Base-by-base conservation (phyloP, 1,284 basidiomycete genomes). In the Ceratobasidium sp. region DNA sequence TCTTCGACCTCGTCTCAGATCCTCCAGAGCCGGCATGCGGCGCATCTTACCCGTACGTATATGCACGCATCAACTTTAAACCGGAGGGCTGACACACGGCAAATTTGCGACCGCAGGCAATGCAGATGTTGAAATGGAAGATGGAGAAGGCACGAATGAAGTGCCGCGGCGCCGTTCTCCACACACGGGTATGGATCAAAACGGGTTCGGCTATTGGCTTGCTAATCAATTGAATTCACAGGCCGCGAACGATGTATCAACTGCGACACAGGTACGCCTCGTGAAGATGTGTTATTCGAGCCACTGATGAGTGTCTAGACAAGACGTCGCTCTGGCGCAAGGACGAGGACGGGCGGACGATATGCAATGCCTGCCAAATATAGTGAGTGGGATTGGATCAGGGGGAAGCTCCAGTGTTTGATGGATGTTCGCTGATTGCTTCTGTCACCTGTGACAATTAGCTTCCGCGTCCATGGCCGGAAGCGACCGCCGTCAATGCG, bases 401-500 rank as follows among this genome's bases (percentile, higher is more conserved):
- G 58, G 38, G 56, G 30, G 38, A 59, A 59, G 56, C 56, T n/a
- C n/a, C 18, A 59, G 56, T 59, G 58, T 61, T 62, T 62, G 40
- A 48, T 62, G 54, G 56, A 66, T 66, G 62, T 53, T 66, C 51
- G 30, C 36, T 70, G 67, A 60, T 60, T 46, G 67, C 46, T 70
- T 56, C 54, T 70, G 67, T 62, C 60, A 48, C 33, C 56, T 60
- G 67, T 70, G 40, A 69, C 66, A 59, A 62, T 58, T 58, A 69
- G 67, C 67, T 60, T 59, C 67, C 66, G 66, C 18, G 66, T 69
- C 36, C 66, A 69, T 58, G 66, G 66, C 51, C 51, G 66, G 53
- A 69, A 69, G 66, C 67, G 67, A 56, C 67, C 56, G 18, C 54
- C 54, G 67, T 60, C 67, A 54, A 70, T 70, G 67, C 40, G 67